Conservation (phyloP, 371 early-diverging fungal species). For the Syncephalastrum monosporum region DNA sequence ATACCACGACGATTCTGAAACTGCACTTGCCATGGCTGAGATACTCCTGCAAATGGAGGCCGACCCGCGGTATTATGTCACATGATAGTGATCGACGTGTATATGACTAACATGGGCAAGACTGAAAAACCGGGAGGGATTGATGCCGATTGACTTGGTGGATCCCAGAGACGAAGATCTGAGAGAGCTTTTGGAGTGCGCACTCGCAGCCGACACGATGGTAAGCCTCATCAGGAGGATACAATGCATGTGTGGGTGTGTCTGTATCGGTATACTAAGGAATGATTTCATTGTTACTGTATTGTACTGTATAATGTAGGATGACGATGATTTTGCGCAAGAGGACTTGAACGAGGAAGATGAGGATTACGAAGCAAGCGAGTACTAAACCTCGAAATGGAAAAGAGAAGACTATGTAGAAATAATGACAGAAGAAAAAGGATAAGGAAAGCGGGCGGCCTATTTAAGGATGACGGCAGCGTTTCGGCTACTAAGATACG, state of each 20-base stretch:
- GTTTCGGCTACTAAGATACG: slow-evolving; percentile 76
- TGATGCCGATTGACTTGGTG: slow-evolving; percentile 14
- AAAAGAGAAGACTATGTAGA: no score
- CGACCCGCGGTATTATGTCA: slow-evolving; percentile 40
- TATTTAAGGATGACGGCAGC: slow-evolving; percentile 76
- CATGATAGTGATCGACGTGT: not conserved
- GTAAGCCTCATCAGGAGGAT: no score
- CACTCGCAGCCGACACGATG: slow-evolving; percentile 17
- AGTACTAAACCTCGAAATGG: no score
- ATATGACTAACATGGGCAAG: not conserved
- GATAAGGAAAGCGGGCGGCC: not conserved
- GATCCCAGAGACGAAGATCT: slow-evolving; percentile 18
- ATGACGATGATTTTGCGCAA: slow-evolving; percentile 16
- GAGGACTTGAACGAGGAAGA: slow-evolving; percentile 4
- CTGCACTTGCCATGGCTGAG: slow-evolving; percentile 55
- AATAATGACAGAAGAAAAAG: not conserved
- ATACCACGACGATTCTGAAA: slow-evolving; percentile 50
- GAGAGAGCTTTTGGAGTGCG: slow-evolving; percentile 19
- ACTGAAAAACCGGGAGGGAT: slow-evolving; percentile 12
- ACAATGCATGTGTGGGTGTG: no score
- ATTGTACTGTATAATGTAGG: slow-evolving; percentile 1
- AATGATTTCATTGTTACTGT: not conserved
- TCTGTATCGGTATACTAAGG: not conserved
- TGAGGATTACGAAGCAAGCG: no score
- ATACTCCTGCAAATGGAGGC: slow-evolving; percentile 55